Conservation (phyloP, 139 green algal species). For the Bryopsis sp. region DNA sequence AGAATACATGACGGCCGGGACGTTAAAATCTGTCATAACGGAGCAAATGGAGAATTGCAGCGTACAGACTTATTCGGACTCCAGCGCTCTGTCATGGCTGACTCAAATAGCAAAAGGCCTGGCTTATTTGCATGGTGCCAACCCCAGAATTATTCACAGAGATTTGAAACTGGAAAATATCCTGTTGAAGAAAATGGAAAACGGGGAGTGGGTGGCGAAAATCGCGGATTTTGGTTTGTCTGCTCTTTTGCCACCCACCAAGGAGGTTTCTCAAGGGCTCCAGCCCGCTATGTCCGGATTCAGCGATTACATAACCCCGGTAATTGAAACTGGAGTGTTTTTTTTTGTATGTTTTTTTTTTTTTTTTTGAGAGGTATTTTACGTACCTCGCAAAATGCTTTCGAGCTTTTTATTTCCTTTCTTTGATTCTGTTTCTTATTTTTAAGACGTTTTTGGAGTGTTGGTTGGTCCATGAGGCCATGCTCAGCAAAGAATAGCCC, state of each 20-base stretch:
- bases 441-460: too few relatives aligned
- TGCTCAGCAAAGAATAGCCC: too few relatives aligned
- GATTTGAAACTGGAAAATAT: conserved; percentile 29
- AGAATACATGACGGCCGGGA: background rate
- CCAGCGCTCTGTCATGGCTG: background rate
- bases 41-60: background rate
- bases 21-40: background rate
- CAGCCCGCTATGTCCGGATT: background rate
- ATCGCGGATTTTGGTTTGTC: conserved; percentile 21
- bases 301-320: too few relatives aligned
- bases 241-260: conserved; percentile 6
- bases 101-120: conserved; percentile 17
- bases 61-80: background rate
- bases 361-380: too few relatives aligned
- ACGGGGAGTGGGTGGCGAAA: conserved; percentile 9
- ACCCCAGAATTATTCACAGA: conserved; percentile 25
- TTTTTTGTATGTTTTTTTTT: too few relatives aligned
- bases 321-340: too few relatives aligned
- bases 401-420: too few relatives aligned
- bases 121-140: conserved; percentile 23
- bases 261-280: background rate
- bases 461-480: too few relatives aligned
- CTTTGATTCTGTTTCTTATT: too few relatives aligned
- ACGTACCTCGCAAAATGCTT: too few relatives aligned
- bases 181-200: conserved; percentile 1